Base-by-base conservation (phyloP, 2,329 filamentous ascomycete species). In the Ceratocystis albifundus region DNA sequence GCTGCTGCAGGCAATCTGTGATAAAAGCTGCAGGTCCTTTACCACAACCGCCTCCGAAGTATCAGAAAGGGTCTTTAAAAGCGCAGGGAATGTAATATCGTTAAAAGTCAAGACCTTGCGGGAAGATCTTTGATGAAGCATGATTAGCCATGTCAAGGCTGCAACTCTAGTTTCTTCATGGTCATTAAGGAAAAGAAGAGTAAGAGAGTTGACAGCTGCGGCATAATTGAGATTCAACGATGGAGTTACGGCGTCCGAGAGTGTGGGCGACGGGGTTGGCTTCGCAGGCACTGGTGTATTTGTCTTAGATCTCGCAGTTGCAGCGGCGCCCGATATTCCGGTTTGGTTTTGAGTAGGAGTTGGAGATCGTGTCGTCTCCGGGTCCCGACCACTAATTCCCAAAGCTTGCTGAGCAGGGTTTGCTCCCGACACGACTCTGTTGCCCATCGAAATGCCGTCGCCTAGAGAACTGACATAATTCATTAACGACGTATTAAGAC, bases 31-130 rank as follows among this genome's bases (percentile, higher is more conserved):
- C 36, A 99, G 77, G 74, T 99, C 94, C 71, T 94, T 89, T 3
- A 90, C 97, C 1, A 99, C 95, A 5, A 99, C 94, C 20, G 91
- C 89, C 74, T 99, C 94, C 6, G 93, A 89, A 6, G 93, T 90
- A 74, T 99, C 94, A 0, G 93, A 97, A 0, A 99, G 81, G 0
- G 94, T 99, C 77, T 99, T 99, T 41, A 99, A 84, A 36, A 99
- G 79, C 22, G 93, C 94, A 12, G 94, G 94, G 73, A 99, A 99
- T 0, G 93, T 97, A 62, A 93, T 94, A 72, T 97, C 94, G 70
- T 97, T 96, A 73, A 96, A 96, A 7, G 93, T 92, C 48, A 97
- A 82, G 15, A 96, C 89, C 74, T 96, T 96, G 65, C 88, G 84
- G 0, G 94, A 94, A 2, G 94, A 93, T 78, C 96, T 97, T 69